phyloP scores from a whole-genome alignment of 176 grass and related monocot species.

The Bothriochloa decipiens region DNA sequence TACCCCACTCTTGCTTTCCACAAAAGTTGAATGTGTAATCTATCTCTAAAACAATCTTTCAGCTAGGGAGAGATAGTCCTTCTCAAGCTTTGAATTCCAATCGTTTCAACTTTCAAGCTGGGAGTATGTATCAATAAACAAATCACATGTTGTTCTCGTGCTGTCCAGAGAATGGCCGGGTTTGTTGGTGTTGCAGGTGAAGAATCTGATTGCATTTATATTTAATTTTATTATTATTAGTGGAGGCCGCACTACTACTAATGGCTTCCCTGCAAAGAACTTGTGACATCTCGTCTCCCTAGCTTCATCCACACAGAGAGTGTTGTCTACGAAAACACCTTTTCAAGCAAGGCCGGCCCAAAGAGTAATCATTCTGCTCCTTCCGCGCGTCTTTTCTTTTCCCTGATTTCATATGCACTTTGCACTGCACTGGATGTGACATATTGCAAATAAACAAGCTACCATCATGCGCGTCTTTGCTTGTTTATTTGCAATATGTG shows the following conservation, averaged over 20 bases:
- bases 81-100: neutral
- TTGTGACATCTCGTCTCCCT: constrained; percentile 15
- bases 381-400: neutral
- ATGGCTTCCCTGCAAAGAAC: neutral
- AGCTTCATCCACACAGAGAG: constrained; percentile 11
- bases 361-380: neutral
- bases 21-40: neutral
- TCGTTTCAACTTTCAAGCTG: neutral
- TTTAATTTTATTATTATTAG: neutral
- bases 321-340: constrained; percentile 30
- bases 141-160: neutral
- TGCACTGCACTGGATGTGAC: neutral
- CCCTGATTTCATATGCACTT: constrained; percentile 6
- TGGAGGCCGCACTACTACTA: constrained; percentile 5
- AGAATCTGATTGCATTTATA: neutral
- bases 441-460: no score
- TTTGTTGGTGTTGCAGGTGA: constrained; percentile 5
- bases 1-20: neutral
- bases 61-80: neutral
- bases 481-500: neutral
- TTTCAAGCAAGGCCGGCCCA: constrained; percentile 14
- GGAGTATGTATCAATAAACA: neutral
- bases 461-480: no score
- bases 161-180: neutral
- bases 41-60: neutral